phyloP scores from a whole-genome alignment of 768 basidiomycete species.

The Pholiota conissans region DNA sequence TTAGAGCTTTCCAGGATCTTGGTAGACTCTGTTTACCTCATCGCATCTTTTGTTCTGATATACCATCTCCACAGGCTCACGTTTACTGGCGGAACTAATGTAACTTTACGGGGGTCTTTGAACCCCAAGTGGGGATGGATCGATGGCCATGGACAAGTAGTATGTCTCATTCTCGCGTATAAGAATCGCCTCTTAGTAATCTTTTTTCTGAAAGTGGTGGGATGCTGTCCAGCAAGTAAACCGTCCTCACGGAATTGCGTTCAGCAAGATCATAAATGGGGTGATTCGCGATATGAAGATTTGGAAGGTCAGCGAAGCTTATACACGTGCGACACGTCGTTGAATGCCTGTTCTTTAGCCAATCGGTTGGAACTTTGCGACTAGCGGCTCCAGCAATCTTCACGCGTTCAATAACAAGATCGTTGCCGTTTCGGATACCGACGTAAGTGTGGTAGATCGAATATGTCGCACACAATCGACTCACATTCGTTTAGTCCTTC shows the following conservation, averaged over 20 bases:
- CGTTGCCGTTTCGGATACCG: slow-evolving; percentile 47
- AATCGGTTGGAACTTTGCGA: slow-evolving; percentile 59
- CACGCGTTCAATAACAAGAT: slow-evolving; percentile 58
- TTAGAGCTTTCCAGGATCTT: slow-evolving; percentile 45
- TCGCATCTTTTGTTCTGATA: not conserved
- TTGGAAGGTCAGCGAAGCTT: slow-evolving; percentile 39
- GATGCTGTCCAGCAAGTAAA: slow-evolving; percentile 50
- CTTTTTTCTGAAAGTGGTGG: slow-evolving; percentile 52
- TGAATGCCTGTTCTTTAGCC: slow-evolving; percentile 32
- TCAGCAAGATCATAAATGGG: slow-evolving; percentile 52
- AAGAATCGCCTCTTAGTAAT: not conserved
- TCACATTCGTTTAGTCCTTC: slow-evolving; percentile 38
- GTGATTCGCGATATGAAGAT: slow-evolving; percentile 59
- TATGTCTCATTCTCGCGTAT: slow-evolving; percentile 16
- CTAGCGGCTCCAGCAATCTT: slow-evolving; percentile 46
- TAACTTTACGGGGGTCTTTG: slow-evolving; percentile 54
- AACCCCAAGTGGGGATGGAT: slow-evolving; percentile 69
- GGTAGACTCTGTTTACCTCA: slow-evolving; percentile 28
- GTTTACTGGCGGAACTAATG: slow-evolving; percentile 55
- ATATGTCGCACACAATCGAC: not conserved
- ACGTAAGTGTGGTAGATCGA: slow-evolving; percentile 22
- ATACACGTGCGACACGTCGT: too few relatives aligned
- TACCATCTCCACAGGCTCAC: slow-evolving; percentile 40
- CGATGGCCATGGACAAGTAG: slow-evolving; percentile 57
- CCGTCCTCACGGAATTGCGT: slow-evolving; percentile 55